A percentile compares a stretch with the other conserved stretches of the same genome.
These are phyloP conservation scores for Sugiyamaella mastotermitis DNA, from an alignment of 805 yeast genomes.

Conservation along the genomic window DNA sequence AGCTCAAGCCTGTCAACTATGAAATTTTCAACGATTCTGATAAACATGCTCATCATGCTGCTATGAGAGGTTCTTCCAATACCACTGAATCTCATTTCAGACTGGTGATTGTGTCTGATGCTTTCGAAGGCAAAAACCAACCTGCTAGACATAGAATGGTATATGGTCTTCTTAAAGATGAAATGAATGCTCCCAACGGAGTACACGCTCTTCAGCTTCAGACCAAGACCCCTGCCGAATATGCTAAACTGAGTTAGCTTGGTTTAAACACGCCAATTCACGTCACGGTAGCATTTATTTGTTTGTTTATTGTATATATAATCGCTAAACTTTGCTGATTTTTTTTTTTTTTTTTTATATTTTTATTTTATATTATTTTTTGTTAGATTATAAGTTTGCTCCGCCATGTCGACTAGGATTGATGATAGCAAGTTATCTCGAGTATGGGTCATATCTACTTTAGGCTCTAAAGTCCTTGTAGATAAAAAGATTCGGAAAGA, in stretches of 20 bases:
- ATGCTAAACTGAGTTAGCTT: constrained; percentile 13
- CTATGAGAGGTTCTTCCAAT: constrained; percentile 68
- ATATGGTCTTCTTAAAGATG: constrained; percentile 64
- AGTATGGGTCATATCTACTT: too few species aligned
- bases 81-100: constrained; percentile 77
- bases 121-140: constrained; percentile 55
- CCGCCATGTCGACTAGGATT: too few species aligned
- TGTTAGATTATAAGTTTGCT: too few species aligned
- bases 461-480: too few species aligned
- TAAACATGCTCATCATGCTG: constrained; percentile 83
- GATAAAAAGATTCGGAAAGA: too few species aligned
- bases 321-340: not conserved
- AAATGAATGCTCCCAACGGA: constrained; percentile 54
- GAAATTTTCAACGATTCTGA: constrained; percentile 72
- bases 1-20: constrained; percentile 41
- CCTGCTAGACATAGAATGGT: constrained; percentile 77
- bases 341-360: too few species aligned
- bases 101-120: constrained; percentile 63
- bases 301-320: not conserved
- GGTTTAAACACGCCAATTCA: too few species aligned
- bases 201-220: constrained; percentile 85
- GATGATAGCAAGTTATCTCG: too few species aligned
- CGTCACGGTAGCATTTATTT: too few species aligned
- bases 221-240: constrained; percentile 68
- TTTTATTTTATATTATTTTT: too few species aligned